phyloP scores from a whole-genome alignment of 805 yeast species.

The Candida cerambycidarum region DNA sequence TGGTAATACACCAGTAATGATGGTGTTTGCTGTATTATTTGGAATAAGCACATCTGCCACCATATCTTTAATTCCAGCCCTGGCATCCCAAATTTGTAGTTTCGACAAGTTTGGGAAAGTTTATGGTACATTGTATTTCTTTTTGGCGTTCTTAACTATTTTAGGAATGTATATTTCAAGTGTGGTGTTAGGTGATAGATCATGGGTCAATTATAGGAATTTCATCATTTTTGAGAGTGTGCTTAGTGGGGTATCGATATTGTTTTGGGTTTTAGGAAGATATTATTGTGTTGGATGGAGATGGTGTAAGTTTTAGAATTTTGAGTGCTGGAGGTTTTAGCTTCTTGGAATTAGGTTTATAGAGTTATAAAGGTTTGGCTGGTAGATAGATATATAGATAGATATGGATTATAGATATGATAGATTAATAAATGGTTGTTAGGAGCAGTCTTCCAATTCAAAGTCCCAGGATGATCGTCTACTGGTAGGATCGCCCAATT shows the following conservation, averaged over 20 bases:
- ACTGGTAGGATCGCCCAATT: too few relatives aligned
- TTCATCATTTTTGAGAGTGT: conserved; percentile 46
- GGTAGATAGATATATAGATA: too few relatives aligned
- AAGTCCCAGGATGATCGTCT: too few relatives aligned
- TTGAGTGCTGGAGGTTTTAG: not conserved
- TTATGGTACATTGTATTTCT: conserved; percentile 50
- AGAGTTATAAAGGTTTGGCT: not conserved
- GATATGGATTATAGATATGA: not conserved
- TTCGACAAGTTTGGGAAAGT: conserved; percentile 55
- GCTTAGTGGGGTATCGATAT: conserved; percentile 36
- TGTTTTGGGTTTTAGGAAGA: conserved; percentile 46
- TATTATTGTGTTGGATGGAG: conserved; percentile 45
- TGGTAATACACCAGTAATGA: conserved; percentile 32
- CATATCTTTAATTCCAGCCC: conserved; percentile 56
- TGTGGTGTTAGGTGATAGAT: conserved; percentile 25
- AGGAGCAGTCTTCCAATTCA: too few relatives aligned
- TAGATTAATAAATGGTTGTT: too few relatives aligned
- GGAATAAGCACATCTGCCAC: conserved; percentile 60
- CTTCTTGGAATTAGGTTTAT: too few relatives aligned
- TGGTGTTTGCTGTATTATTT: conserved; percentile 47
- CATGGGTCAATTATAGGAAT: conserved; percentile 34
- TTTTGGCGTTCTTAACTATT: conserved; percentile 33
- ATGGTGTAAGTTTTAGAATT: conserved; percentile 26
- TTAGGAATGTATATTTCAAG: conserved; percentile 30
- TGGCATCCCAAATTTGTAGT: conserved; percentile 58